These are phyloP conservation scores for Ogataea ramenticola DNA, from an alignment of 805 yeast species.

Conservation along the genomic window DNA sequence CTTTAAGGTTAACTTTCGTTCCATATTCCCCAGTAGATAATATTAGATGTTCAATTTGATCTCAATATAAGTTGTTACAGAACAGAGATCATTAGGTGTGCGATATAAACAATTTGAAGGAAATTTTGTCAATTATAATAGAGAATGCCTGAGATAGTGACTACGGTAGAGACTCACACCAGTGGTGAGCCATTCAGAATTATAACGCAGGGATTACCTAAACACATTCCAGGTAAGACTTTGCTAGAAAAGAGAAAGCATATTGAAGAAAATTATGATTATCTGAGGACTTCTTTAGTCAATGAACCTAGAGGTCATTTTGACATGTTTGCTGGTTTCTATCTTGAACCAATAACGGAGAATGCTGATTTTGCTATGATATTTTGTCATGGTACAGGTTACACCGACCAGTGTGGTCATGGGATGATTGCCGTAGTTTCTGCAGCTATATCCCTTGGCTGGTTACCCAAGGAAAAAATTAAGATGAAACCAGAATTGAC, in stretches of 20 bases:
- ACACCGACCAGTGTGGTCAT: slow-evolving; percentile 24
- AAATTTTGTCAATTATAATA: no score
- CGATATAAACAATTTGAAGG: no score
- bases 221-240: slow-evolving; percentile 13
- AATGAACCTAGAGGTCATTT: slow-evolving; percentile 23
- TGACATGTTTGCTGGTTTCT: slow-evolving; percentile 22
- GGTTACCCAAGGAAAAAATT: slow-evolving; percentile 13
- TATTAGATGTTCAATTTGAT: no score
- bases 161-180: slow-evolving; percentile 20
- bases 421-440: slow-evolving; percentile 20
- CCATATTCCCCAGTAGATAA: no score
- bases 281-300: slow-evolving; percentile 18
- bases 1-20: no score
- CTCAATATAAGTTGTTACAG: no score
- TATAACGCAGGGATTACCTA: slow-evolving; percentile 14
- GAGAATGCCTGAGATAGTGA: slow-evolving; percentile 4
- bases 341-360: slow-evolving; percentile 11
- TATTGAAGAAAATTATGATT: slow-evolving; percentile 13
- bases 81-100: no score
- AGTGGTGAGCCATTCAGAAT: slow-evolving; percentile 21
- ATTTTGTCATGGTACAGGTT: slow-evolving; percentile 20
- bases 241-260: slow-evolving; percentile 15
- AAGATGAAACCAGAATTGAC: slow-evolving; percentile 15
- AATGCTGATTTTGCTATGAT: slow-evolving; percentile 20
- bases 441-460: slow-evolving; percentile 10